Conservation (phyloP, 495 filamentous ascomycete genomes). For the Aspergillus incahuasiensis region DNA sequence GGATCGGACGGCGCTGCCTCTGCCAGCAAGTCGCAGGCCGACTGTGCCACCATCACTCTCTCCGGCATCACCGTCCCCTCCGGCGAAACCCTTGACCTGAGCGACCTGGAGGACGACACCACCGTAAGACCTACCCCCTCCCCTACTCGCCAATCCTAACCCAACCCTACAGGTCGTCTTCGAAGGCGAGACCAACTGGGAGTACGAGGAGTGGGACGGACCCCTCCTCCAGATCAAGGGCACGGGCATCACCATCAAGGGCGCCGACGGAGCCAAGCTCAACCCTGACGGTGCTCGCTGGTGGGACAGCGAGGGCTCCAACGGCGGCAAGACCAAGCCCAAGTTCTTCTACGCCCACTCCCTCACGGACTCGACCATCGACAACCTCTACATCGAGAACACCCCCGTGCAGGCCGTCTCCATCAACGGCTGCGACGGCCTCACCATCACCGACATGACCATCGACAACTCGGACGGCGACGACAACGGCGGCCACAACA, state of each 20-base stretch:
- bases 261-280: slow-evolving; percentile 37
- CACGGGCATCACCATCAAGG: slow-evolving; percentile 42
- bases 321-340: slow-evolving; percentile 48
- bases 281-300: slow-evolving; percentile 41
- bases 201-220: slow-evolving; percentile 50
- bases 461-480: slow-evolving; percentile 59
- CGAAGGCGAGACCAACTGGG: slow-evolving; percentile 48
- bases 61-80: slow-evolving; percentile 47
- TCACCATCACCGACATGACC: slow-evolving; percentile 50
- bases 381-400: slow-evolving; percentile 46
- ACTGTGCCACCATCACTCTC: slow-evolving; percentile 49
- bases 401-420: slow-evolving; percentile 60
- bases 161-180: slow-evolving; percentile 41
- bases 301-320: slow-evolving; percentile 45
- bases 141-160: neutral
- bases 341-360: slow-evolving; percentile 48
- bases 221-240: slow-evolving; percentile 47
- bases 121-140: slow-evolving; percentile 28
- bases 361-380: slow-evolving; percentile 39
- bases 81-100: slow-evolving; percentile 49
- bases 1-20: slow-evolving; percentile 3
- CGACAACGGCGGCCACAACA: slow-evolving; percentile 51
- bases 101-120: slow-evolving; percentile 41
- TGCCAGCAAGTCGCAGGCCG: slow-evolving; percentile 24
- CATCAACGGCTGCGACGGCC: slow-evolving; percentile 44